Evolutionary conservation across 202 grass and related monocot species (phyloP).

Genomic region (Elaeis oleifera): DNA sequence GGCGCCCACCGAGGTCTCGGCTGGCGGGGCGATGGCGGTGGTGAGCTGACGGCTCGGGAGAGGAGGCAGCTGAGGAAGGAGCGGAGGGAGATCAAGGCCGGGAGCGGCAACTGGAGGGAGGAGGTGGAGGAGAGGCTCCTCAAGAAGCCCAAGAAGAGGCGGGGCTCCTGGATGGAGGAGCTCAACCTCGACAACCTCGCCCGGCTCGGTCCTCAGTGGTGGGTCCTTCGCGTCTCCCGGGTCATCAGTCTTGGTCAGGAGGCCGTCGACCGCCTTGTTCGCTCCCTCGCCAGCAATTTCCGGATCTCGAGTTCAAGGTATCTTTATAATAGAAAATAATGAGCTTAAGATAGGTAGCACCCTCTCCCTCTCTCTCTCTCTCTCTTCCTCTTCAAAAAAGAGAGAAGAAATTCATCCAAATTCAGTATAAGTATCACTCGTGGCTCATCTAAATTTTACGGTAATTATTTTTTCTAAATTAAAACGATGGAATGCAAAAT

Average conservation of each 20-base stretch:
- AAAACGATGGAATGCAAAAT: no score
- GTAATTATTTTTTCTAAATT: no score
- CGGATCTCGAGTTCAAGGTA: conserved; percentile 63
- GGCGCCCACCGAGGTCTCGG: no score
- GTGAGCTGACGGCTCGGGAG: conserved; percentile 48
- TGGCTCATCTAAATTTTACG: no score
- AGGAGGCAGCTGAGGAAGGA: conserved; percentile 46
- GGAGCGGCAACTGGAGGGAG: conserved; percentile 58
- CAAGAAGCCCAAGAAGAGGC: conserved; percentile 36
- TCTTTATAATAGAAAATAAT: neutral
- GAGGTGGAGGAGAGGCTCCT: conserved; percentile 76
- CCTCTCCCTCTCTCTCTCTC: neutral
- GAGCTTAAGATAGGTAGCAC: neutral
- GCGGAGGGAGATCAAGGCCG: conserved; percentile 46
- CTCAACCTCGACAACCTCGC: conserved; percentile 62
- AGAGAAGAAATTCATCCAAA: no score
- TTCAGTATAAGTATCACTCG: no score
- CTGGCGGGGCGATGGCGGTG: neutral
- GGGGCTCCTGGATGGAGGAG: conserved; percentile 41
- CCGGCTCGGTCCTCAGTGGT: conserved; percentile 73
- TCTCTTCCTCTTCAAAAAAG: neutral
- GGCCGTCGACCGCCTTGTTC: conserved; percentile 46
- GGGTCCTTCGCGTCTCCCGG: conserved; percentile 70
- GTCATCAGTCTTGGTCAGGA: conserved; percentile 40
- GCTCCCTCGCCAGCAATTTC: conserved; percentile 35